A percentile compares a stretch with the other conserved stretches of the same genome.
Conservation (phyloP, 345 rosid genomes). For the Citrus glauca region DNA sequence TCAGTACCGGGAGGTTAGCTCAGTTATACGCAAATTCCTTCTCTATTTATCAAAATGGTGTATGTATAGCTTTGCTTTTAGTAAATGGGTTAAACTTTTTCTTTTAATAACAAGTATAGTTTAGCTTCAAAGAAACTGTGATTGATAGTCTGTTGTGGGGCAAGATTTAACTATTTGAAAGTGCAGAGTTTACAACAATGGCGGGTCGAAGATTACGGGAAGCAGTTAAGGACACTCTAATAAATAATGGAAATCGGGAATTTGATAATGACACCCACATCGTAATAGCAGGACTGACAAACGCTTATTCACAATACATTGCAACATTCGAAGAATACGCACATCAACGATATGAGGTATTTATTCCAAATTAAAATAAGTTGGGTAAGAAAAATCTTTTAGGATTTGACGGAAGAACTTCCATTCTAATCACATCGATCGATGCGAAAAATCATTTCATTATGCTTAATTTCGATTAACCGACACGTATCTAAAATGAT, state of each 20-base stretch:
- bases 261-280: conserved; percentile 34
- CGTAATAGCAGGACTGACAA: conserved; percentile 58
- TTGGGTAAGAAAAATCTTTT: too few relatives aligned
- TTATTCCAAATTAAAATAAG: too few relatives aligned
- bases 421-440: too few relatives aligned
- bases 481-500: too few relatives aligned
- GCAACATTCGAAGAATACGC: conserved; percentile 52
- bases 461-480: too few relatives aligned
- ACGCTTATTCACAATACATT: conserved; percentile 51
- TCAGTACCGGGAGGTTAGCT: conserved; percentile 55
- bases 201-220: conserved; percentile 53
- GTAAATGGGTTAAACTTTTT: too few relatives aligned
- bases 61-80: too few relatives aligned
- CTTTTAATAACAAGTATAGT: too few relatives aligned
- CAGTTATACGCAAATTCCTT: too few relatives aligned
- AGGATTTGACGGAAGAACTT: neutral
- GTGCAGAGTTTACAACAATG: conserved; percentile 60
- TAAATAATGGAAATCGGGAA: conserved; percentile 44
- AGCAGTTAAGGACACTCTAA: conserved; percentile 50
- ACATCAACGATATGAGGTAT: conserved; percentile 54
- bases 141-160: neutral
- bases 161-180: neutral
- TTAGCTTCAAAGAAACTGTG: too few relatives aligned
- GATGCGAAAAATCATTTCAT: too few relatives aligned
- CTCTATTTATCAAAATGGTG: too few relatives aligned